Evolutionary conservation across 192 early-diverging fungal species (phyloP), one percentile per base, ranked within the genome.

Genomic region (Coemansia aciculifera): DNA sequence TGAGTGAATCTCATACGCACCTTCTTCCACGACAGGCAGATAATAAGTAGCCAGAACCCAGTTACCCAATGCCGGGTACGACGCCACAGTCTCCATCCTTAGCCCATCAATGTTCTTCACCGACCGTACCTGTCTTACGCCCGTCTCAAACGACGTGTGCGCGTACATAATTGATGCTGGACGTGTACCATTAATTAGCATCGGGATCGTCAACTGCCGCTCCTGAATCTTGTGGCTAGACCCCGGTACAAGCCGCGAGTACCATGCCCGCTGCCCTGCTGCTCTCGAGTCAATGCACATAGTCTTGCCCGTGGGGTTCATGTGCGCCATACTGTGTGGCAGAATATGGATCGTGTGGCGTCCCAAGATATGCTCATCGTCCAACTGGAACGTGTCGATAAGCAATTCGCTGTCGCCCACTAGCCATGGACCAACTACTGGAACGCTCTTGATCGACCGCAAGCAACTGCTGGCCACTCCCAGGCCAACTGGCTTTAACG

Each of bases 351-450:
- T 79, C 12, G 82, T 84, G 51, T 84, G 82, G 3, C 77, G 67
- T 6, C 82, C 82, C 64, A 84, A 69, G 59, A 84, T 84, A 34
- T 79, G 82, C 43, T 74, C 80, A 13, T 72, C 72, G 52, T 83
- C 66, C 12, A 83, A 69, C 63, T 68, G 71, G 43, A 83, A 83
- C 27, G 62, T 68, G 36, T 83, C 75, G 31, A 83, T 83, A 31
- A 83, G 68, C 39, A 83, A 54, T 15, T 83, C 80, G 66, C 69
- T 83, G 69, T 83, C 80, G 63, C 80, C 80, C 5, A 83, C 80
- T 11, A 77, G 56, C 13, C 74, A 72, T 4, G 75, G 75, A 0
- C 80, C 80, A 17, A 83, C 46, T 48, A 62, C 46, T n/a, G 80
- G 80, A 23, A 83, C 68, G 56, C 65, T 59, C 59, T 72, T 61